Percentiles rank a stretch among this genome's conserved stretches.
phyloP scores from a whole-genome alignment of 1,284 basidiomycete species.

The Rhodotorula sp. region DNA sequence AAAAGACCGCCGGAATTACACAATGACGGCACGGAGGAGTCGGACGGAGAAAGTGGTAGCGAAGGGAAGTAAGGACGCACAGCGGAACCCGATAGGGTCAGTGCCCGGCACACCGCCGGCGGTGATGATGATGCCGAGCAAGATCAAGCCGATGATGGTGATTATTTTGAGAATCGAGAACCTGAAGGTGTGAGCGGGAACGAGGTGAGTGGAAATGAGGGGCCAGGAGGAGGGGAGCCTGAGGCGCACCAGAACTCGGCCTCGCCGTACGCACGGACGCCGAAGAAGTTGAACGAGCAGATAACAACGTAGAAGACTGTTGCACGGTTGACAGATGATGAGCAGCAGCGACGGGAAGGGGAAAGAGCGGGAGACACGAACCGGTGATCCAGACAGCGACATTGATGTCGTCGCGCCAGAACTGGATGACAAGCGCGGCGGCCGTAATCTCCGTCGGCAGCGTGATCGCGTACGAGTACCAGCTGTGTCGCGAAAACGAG shows the following conservation, averaged over 20 bases:
- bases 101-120: constrained; percentile 60
- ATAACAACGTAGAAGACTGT: constrained; percentile 33
- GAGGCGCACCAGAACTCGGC: constrained; percentile 38
- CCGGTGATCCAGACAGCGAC: constrained; percentile 31
- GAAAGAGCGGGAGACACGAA: neutral
- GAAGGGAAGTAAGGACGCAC: constrained; percentile 60
- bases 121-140: constrained; percentile 56
- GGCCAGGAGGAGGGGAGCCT: neutral
- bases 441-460: constrained; percentile 23
- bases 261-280: constrained; percentile 33
- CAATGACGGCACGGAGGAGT: too few relatives aligned
- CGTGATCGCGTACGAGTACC: constrained; percentile 31
- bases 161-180: constrained; percentile 37
- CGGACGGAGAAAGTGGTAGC: too few relatives aligned
- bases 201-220: neutral
- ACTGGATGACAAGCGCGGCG: constrained; percentile 32
- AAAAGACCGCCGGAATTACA: too few relatives aligned
- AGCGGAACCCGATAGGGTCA: constrained; percentile 58
- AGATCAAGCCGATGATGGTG: constrained; percentile 34
- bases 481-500: neutral
- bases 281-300: constrained; percentile 35
- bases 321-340: neutral
- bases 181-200: neutral
- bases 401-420: constrained; percentile 33
- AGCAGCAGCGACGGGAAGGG: neutral